phyloP scores from a whole-genome alignment of 169 alveolate species.

The Plasmodium gallinaceum region DNA sequence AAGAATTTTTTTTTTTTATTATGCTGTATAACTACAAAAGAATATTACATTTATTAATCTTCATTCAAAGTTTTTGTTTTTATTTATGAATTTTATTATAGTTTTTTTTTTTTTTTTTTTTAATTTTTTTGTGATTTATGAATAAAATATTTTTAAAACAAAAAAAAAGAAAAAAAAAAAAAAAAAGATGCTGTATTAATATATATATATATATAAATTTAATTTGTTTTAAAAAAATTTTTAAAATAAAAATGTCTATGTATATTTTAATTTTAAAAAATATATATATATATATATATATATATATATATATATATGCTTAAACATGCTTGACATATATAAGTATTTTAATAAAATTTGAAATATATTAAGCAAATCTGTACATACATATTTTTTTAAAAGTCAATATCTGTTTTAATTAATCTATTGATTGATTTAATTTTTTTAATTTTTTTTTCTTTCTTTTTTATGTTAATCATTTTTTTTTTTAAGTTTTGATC shows the following conservation, averaged over 20 bases:
- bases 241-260: background rate
- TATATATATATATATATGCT: constrained; percentile 7
- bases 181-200: too few species aligned
- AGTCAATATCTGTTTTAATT: constrained; percentile 67
- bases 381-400: constrained; percentile 6
- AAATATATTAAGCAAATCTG: background rate
- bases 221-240: too few species aligned
- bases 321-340: background rate
- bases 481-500: constrained; percentile 31
- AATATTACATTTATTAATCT: background rate
- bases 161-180: too few species aligned
- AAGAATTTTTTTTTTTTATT: too few species aligned
- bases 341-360: background rate
- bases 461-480: constrained; percentile 18
- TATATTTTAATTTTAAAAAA: background rate
- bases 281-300: constrained; percentile 1
- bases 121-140: too few species aligned
- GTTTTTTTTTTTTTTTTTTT: background rate
- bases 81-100: too few species aligned
- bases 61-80: background rate
- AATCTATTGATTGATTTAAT: constrained; percentile 6
- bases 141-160: background rate
- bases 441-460: constrained; percentile 1
- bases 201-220: too few species aligned
- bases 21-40: too few species aligned